Percentiles rank a stretch among this genome's conserved stretches.
Conservation (phyloP, 2,329 filamentous ascomycete species). For the Nectriaceae sp. region DNA sequence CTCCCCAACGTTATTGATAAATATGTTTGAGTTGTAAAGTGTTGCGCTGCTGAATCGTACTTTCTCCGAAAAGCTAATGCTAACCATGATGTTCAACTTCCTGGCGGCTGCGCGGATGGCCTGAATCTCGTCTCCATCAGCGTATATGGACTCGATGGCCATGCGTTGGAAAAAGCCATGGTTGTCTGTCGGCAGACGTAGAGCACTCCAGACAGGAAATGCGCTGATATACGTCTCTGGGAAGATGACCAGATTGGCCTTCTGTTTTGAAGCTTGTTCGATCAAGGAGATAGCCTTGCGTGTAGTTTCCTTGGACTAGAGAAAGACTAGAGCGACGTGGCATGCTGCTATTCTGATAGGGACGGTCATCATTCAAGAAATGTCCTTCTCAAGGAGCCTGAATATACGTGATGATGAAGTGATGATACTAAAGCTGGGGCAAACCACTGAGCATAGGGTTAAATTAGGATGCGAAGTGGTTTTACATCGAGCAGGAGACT, state of each 20-base stretch:
- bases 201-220: slow-evolving; percentile 53
- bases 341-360: slow-evolving; percentile 33
- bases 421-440: background rate
- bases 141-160: slow-evolving; percentile 44
- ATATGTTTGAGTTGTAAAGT: slow-evolving; percentile 53
- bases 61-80: slow-evolving; percentile 53
- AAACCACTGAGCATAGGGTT: too few relatives aligned
- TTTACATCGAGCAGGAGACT: too few relatives aligned
- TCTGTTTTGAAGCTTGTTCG: slow-evolving; percentile 41
- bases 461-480: too few relatives aligned
- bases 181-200: slow-evolving; percentile 49
- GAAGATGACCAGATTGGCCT: slow-evolving; percentile 53
- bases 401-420: background rate
- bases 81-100: slow-evolving; percentile 41
- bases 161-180: slow-evolving; percentile 52
- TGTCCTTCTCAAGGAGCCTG: too few relatives aligned
- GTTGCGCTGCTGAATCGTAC: slow-evolving; percentile 44
- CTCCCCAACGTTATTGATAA: slow-evolving; percentile 46
- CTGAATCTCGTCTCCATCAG: slow-evolving; percentile 47
- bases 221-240: slow-evolving; percentile 55
- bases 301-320: slow-evolving; percentile 47
- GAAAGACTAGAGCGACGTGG: slow-evolving; percentile 46
- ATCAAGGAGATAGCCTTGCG: slow-evolving; percentile 49
- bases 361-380: background rate
- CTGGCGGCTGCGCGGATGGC: slow-evolving; percentile 42